Base-by-base conservation (phyloP, 2,329 filamentous ascomycete species). In the Myriangium duriaei region DNA sequence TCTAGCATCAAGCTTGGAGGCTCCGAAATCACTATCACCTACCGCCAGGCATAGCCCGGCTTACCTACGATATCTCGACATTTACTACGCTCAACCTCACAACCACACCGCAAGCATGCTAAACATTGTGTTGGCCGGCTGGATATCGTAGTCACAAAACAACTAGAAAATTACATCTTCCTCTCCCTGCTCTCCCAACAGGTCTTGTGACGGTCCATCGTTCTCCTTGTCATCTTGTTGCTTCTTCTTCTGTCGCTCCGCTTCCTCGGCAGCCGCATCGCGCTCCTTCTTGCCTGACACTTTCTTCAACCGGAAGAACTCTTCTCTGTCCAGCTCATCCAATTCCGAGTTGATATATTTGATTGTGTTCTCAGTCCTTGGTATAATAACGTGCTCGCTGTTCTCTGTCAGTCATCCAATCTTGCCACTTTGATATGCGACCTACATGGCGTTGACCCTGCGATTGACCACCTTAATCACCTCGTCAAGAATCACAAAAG, bases 341-440 rank as follows among this genome's bases (percentile, higher is more conserved):
- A 98, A 74, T 59, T 98, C 91, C 1, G 88, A 94, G 65, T 96
- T 96, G 71, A 96, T 96, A 56, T 96, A 98, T 65, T 94, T 95
- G 68, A 98, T 98, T n/a, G 91, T 98, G 55, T 96, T 98, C 60
- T 98, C 91, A 11, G 91, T 98, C 48, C 91, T 74, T 10, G 91
- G 91, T 52, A 98, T 98, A 50, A 98, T 96, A 51, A 98, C 84
- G 59, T 92, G 82, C 61, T 91, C 83, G 53, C 76, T 81, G 48
- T 15, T 28, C n/a, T 11, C 21, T 30, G 39, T 54, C 36, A 53
- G 52, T 16, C 9, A 14, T n/a, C 11, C 11, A 17, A 31, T 12
- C 36, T 18, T 35, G 11, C 5, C 9, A 36, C n/a, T 21, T 4
- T 4, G 24, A 16, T 16, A 37, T 33, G 44, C 45, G 14, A 66